These are phyloP conservation scores for Pugionium dolabratum DNA, from an alignment of 345 rosid species.

Conservation along the genomic window DNA sequence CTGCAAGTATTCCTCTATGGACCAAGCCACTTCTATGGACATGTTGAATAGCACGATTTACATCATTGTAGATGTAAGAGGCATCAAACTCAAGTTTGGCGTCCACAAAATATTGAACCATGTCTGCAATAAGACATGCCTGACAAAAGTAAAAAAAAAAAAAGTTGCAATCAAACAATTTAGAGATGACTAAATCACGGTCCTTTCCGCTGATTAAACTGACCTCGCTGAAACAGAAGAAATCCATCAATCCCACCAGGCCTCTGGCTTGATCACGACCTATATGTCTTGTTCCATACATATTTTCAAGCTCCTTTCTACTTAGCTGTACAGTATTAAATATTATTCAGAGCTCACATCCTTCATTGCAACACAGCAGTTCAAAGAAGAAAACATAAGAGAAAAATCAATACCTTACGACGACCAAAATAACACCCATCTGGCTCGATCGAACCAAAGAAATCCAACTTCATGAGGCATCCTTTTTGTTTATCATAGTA, in stretches of 20 bases:
- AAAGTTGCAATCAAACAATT: neutral
- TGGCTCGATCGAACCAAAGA: conserved; percentile 95
- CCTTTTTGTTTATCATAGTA: conserved; percentile 85
- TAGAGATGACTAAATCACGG: conserved; percentile 1
- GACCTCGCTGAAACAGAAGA: conserved; percentile 98
- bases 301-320: conserved; percentile 57
- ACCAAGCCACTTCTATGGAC: conserved; percentile 92
- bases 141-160: conserved; percentile 24
- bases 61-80: conserved; percentile 92
- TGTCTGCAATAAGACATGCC: conserved; percentile 95
- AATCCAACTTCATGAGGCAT: conserved; percentile 88
- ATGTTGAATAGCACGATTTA: conserved; percentile 88
- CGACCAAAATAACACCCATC: conserved; percentile 96
- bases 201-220: conserved; percentile 17
- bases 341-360: neutral
- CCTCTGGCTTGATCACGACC: conserved; percentile 88
- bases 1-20: conserved; percentile 84
- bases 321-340: conserved; percentile 55
- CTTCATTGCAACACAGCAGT: conserved; percentile 6
- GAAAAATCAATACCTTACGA: conserved; percentile 58
- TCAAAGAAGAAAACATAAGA: neutral
- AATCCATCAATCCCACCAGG: conserved; percentile 97
- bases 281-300: conserved; percentile 88
- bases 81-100: conserved; percentile 95
- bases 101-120: conserved; percentile 87